These are phyloP conservation scores for Fusarium concolor DNA, from an alignment of 2,329 filamentous ascomycete genomes.

Conservation along the genomic window DNA sequence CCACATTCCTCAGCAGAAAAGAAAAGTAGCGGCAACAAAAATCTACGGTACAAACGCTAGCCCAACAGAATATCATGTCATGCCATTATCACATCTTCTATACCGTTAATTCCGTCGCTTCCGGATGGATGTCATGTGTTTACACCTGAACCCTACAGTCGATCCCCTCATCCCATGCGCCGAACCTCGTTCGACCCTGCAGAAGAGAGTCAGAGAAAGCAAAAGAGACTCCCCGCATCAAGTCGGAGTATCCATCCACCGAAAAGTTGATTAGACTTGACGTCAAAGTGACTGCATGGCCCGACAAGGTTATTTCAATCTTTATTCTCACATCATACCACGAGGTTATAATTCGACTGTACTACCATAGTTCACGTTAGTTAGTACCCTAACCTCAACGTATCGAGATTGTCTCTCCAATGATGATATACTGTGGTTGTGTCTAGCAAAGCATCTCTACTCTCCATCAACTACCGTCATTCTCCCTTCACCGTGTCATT, in stretches of 20 bases:
- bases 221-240: neutral
- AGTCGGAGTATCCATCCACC: conserved; percentile 3
- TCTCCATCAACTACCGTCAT: conserved; percentile 17
- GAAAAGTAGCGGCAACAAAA: conserved; percentile 6
- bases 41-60: neutral
- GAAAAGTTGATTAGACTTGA: conserved; percentile 20
- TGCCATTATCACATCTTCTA: conserved; percentile 13
- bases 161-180: conserved; percentile 1
- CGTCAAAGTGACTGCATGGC: conserved; percentile 41
- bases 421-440: neutral
- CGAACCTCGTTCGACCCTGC: no score
- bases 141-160: conserved; percentile 32
- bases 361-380: neutral
- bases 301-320: conserved; percentile 12
- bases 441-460: neutral
- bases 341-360: neutral
- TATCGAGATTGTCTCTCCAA: conserved; percentile 9
- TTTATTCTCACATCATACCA: conserved; percentile 4
- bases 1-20: neutral
- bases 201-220: neutral
- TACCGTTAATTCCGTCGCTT: conserved; percentile 21
- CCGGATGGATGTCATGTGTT: conserved; percentile 27
- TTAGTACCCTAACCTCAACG: neutral
- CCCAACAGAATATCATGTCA: conserved; percentile 13
- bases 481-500: conserved; percentile 18